Conservation (phyloP, 202 grass and related monocot genomes). For the Zoysia matrella region DNA sequence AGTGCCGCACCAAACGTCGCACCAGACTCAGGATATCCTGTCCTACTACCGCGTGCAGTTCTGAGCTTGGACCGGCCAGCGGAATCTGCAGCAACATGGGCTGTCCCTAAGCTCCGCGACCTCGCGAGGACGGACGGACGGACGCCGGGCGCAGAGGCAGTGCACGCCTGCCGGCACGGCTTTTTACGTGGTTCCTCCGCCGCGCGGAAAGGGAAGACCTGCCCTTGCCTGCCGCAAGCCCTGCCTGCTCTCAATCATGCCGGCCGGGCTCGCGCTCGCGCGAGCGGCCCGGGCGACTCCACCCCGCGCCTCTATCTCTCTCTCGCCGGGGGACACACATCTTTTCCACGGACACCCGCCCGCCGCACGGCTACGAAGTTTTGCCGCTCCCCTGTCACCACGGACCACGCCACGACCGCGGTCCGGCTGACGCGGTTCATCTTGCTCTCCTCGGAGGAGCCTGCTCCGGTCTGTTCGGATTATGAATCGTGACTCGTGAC, state of each 20-base stretch:
- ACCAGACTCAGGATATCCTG: neutral
- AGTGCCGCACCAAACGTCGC: neutral
- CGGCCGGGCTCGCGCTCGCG: neutral
- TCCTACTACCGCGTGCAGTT: neutral
- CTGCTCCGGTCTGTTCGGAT: neutral
- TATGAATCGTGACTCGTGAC: neutral
- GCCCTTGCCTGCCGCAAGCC: neutral
- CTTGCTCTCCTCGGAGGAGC: no score
- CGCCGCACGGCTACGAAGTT: neutral
- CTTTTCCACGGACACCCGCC: conserved; percentile 16
- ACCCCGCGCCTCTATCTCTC: conserved; percentile 1
- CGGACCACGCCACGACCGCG: neutral
- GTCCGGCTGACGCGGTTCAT: neutral
- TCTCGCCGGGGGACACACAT: conserved; percentile 40
- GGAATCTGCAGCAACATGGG: conserved; percentile 6
- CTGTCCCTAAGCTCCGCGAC: neutral
- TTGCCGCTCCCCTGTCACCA: no score
- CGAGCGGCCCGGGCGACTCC: neutral
- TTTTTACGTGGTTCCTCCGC: conserved; percentile 3
- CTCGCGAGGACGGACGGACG: neutral
- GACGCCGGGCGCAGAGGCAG: neutral
- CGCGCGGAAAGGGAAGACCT: neutral
- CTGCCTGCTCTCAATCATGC: neutral
- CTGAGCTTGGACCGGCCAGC: neutral
- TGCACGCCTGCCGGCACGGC: neutral